phyloP scores from a whole-genome alignment of 352 stramenopile species.

The Phytophthora europaea region DNA sequence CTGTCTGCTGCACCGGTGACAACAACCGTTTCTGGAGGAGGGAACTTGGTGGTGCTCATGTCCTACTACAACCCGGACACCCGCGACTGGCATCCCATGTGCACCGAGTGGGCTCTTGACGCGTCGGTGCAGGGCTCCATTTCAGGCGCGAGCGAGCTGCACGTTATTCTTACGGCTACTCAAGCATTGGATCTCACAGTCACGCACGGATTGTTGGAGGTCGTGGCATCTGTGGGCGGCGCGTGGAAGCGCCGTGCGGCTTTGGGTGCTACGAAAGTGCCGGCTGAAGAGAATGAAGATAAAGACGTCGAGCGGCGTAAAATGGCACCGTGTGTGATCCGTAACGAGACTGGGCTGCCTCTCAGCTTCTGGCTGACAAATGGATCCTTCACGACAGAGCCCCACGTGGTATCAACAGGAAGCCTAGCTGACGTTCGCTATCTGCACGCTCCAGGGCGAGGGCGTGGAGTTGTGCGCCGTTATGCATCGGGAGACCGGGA shows the following conservation, averaged over 20 bases:
- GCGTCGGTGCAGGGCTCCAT: conserved; percentile 67
- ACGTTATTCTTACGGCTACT: conserved; percentile 78
- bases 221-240: conserved; percentile 78
- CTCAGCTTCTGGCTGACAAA: conserved; percentile 81
- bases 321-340: conserved; percentile 78
- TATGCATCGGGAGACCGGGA: conserved; percentile 73
- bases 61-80: conserved; percentile 89
- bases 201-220: conserved; percentile 82
- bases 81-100: conserved; percentile 86
- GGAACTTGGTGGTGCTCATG: conserved; percentile 67
- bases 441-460: conserved; percentile 62
- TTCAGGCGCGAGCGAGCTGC: conserved; percentile 65
- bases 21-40: conserved; percentile 75
- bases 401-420: conserved; percentile 50
- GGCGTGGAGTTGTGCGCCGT: conserved; percentile 73
- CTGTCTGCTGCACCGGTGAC: conserved; percentile 24
- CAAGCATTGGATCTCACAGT: conserved; percentile 80
- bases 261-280: conserved; percentile 4
- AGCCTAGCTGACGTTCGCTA: conserved; percentile 75
- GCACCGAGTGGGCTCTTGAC: conserved; percentile 78
- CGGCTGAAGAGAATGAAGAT: conserved; percentile 19
- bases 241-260: conserved; percentile 68
- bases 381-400: conserved; percentile 45
- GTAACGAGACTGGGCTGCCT: conserved; percentile 79
- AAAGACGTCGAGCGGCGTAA: conserved; percentile 49